These are phyloP conservation scores for Thielaviopsis punctulata DNA, from an alignment of 2,329 filamentous ascomycete species.

Conservation along the genomic window DNA sequence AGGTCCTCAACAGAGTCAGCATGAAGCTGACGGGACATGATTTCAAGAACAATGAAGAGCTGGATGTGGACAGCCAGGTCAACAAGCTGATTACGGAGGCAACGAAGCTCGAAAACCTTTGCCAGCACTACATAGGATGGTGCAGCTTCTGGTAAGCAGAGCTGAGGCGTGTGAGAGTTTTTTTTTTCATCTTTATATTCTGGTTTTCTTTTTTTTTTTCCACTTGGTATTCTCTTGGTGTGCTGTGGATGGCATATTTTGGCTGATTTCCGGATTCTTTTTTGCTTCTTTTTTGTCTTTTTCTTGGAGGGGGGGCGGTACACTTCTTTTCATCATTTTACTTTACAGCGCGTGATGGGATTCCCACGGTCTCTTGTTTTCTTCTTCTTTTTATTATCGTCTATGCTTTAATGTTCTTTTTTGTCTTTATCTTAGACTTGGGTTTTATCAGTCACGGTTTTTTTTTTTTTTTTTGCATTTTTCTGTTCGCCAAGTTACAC, in stretches of 20 bases:
- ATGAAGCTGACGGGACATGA: conserved; percentile 92
- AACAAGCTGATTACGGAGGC: conserved; percentile 90
- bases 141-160: conserved; percentile 75
- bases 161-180: background rate
- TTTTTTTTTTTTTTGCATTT: background rate
- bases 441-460: background rate
- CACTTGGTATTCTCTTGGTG: too few species aligned
- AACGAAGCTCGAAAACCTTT: conserved; percentile 91
- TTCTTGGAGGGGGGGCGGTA: too few species aligned
- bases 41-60: conserved; percentile 72
- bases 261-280: background rate
- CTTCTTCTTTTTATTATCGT: background rate
- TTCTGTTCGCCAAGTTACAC: background rate
- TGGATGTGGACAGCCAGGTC: conserved; percentile 74
- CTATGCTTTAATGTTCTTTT: background rate
- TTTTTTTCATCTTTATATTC: background rate
- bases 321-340: background rate
- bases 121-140: conserved; percentile 98
- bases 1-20: conserved; percentile 79
- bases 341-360: background rate
- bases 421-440: background rate
- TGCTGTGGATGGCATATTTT: background rate
- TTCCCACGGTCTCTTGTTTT: background rate
- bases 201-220: background rate
- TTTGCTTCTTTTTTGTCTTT: background rate